A percentile compares a stretch with the other conserved stretches of the same genome.
Evolutionary conservation across 2,329 filamentous ascomycete species (phyloP).

Genomic region (Fusarium protoensiforme): DNA sequence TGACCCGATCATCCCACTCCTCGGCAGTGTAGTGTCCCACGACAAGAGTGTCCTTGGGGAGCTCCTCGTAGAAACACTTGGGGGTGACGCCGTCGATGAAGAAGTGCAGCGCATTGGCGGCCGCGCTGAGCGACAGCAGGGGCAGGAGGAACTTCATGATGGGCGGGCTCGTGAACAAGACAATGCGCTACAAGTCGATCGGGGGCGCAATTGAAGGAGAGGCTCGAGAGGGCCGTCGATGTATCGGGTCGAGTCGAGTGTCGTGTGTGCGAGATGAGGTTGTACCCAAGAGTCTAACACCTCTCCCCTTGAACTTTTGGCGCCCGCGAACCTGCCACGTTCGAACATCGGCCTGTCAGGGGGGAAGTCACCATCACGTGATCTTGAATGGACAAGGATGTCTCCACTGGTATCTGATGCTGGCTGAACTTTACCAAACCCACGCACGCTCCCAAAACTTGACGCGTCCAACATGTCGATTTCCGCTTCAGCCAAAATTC

Average conservation of each 20-base stretch:
- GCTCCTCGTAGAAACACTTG: conserved; percentile 98
- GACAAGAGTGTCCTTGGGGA: conserved; percentile 96
- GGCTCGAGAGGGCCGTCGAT: neutral
- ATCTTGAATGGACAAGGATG: conserved; percentile 23
- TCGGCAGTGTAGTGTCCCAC: conserved; percentile 92
- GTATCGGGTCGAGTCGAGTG: conserved; percentile 1
- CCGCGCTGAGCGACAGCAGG: conserved; percentile 72
- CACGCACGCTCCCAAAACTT: conserved; percentile 18
- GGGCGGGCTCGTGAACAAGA: conserved; percentile 1
- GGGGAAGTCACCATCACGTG: conserved; percentile 51
- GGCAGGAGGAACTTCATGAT: conserved; percentile 72
- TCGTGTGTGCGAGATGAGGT: conserved; percentile 19
- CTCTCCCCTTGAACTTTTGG: conserved; percentile 30
- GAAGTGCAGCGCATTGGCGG: conserved; percentile 90
- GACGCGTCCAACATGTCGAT: conserved; percentile 24
- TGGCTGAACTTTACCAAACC: conserved; percentile 20
- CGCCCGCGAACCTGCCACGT: conserved; percentile 63
- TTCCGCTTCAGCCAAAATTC: conserved; percentile 11
- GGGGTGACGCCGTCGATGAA: conserved; percentile 87
- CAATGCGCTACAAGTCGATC: neutral
- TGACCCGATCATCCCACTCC: conserved; percentile 79
- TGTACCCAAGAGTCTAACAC: conserved; percentile 14
- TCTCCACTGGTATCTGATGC: neutral
- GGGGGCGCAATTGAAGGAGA: conserved; percentile 28
- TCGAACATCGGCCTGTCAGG: conserved; percentile 54